These are phyloP conservation scores for Pseudozyma tsukubaensis DNA, from an alignment of 1,284 basidiomycete genomes.

Conservation along the genomic window DNA sequence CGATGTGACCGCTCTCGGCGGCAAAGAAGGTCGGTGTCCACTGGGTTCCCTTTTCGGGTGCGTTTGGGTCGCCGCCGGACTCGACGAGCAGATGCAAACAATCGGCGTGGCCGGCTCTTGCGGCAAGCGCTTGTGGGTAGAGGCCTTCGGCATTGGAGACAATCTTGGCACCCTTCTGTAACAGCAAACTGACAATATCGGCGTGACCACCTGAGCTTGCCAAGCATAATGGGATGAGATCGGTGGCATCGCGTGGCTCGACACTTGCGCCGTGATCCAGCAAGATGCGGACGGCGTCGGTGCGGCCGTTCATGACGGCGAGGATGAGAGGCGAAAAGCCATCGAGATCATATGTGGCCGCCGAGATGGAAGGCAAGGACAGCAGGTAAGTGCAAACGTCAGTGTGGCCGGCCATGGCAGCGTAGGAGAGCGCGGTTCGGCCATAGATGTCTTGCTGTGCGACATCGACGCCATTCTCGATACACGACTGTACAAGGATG, in stretches of 20 bases:
- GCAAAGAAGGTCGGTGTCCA: conserved; percentile 99
- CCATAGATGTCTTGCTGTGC: conserved; percentile 87
- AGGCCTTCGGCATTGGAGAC: conserved; percentile 92
- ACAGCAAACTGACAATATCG: conserved; percentile 82
- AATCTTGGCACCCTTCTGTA: conserved; percentile 81
- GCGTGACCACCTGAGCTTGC: conserved; percentile 90
- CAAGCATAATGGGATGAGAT: conserved; percentile 87
- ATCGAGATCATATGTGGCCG: conserved; percentile 76
- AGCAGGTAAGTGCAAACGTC: conserved; percentile 82
- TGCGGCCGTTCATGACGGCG: conserved; percentile 86
- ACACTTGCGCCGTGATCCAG: conserved; percentile 59
- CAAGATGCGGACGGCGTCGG: conserved; percentile 75
- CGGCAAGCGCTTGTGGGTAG: conserved; percentile 96
- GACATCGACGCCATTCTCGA: conserved; percentile 78
- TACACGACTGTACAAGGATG: conserved; percentile 84
- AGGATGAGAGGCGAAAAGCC: conserved; percentile 94
- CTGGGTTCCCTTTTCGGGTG: conserved; percentile 91
- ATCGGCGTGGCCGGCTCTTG: conserved; percentile 88
- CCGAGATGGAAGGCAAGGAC: conserved; percentile 77
- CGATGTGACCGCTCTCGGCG: conserved; percentile 84
- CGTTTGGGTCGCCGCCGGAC: conserved; percentile 71
- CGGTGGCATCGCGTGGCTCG: conserved; percentile 68
- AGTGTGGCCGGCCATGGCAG: conserved; percentile 90
- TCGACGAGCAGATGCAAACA: conserved; percentile 83
- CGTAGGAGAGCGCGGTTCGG: conserved; percentile 93